Evolutionary conservation across 2,329 filamentous ascomycete genomes (phyloP), one percentile per base, ranked within the genome.

Genomic region (Alternaria brassicae): DNA sequence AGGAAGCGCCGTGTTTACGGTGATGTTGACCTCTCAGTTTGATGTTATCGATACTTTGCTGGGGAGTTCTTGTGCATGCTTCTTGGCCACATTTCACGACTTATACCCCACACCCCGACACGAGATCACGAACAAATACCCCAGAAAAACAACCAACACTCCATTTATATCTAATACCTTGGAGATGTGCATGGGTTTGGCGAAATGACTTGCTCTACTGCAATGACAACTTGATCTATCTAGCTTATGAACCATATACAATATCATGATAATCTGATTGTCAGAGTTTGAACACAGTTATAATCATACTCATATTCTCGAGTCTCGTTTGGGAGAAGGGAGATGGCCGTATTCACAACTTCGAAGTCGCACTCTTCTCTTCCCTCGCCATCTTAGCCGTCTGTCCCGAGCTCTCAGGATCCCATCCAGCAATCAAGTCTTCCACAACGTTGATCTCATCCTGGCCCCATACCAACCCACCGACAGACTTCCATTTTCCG

Each of bases 391-490:
- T 55, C 41, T 61, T 55, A 21, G 65, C 65, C 10, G 60, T 7
- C 8, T 25, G 59, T 19, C 30, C 44, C 6, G 44, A 54, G 9
- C 36, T 50, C 19, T 64, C 65, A 1, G 53, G 39, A 40, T 70
- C 60, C 74, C 75, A 77, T 3, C 75, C 75, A 3, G 69, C 69
- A 39, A 77, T 74, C 28, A 76, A 15, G 56, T 77, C 75, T 47
- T 77, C 72, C 1, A 77, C 68, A 1, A 77, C 71, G 48, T 68
- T 72, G 3, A 53, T 68, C 47, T 77, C 73, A 28, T 77, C 75
- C 30, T 77, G 73, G 7, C 75, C 75, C 75, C 75, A 77, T 2
- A 76, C 59, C 25, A 75, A 23, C 1, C 71, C 72, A 36, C 72
- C 70, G 4, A 58, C 58, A 12, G 60, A 30, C 13, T 69, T 45